Evolutionary conservation across 1,139 yeast species (phyloP), one percentile per base, ranked within the genome.

Genomic region (Meyerozyma guilliermondii): DNA sequence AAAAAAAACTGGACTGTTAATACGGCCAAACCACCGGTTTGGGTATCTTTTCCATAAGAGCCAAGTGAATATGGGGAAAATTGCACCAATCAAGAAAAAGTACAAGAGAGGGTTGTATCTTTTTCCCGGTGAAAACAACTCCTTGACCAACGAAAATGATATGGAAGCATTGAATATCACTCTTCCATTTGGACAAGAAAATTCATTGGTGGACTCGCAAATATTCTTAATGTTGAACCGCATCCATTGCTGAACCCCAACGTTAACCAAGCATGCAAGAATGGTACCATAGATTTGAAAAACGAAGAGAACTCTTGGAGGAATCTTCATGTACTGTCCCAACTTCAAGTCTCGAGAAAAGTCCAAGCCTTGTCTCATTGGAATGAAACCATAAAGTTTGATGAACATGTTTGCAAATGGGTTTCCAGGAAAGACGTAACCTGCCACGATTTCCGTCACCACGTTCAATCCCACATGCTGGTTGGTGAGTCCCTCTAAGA

Each of bases 41-140:
- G 33, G 33, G 18, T 2, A 29, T 39, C 48, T 51, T 41, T 51
- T 58, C 44, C 56, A 59, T 31, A 64, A 41, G 28, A 46, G 50
- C 36, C 62, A 62, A 8, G 71, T 43, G 3, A 74, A 31, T 7
- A 29, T 16, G 0, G 81, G 78, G 27, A 73, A 51, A 5, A 63
- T 47, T 2, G 71, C 71, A 2, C 81, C 82, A 22, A 74, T 55
- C 29, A 74, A 48, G 55, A 78, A 75, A 45, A 73, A 71, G 57
- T 59, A 71, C 39, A 71, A 54, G 22, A 75, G 54, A 7, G 64
- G 60, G 42, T 62, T 61, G 51, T 68, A 68, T n/a, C 61, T 55
- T 43, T 65, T 71, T 50, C 77, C 77, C 40, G 60, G 61, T 38
- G 62, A 67, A 42, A 58, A 58, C 44, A 59, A 65, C 43, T 67